Evolutionary conservation across 352 stramenopile genomes (phyloP).

Genomic region (Pelagophyceae sp.): DNA sequence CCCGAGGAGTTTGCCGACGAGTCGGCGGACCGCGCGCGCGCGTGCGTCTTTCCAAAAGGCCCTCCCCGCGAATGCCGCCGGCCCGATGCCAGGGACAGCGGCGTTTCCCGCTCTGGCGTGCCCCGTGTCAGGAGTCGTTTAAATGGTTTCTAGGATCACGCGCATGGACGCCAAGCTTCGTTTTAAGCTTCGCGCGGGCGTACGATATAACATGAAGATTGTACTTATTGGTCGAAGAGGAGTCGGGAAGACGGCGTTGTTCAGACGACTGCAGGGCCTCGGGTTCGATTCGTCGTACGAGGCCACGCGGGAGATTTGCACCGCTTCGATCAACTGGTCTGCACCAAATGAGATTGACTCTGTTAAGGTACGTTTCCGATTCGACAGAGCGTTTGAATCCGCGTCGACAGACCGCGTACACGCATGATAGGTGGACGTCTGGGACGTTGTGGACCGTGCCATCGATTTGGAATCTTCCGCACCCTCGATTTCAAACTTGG

Average conservation of each 20-base stretch:
- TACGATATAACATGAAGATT: conserved; percentile 83
- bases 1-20: no score
- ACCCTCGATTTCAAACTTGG: neutral
- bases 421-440: conserved; percentile 77
- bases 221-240: conserved; percentile 63
- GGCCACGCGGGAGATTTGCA: conserved; percentile 69
- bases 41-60: no score
- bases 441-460: conserved; percentile 74
- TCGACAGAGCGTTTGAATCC: no score
- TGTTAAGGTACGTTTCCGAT: no score
- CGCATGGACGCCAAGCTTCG: conserved; percentile 36
- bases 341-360: no score
- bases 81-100: no score
- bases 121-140: no score
- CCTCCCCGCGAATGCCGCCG: no score
- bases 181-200: conserved; percentile 57
- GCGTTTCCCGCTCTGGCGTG: no score
- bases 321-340: conserved; percentile 73
- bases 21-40: no score
- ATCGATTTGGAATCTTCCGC: conserved; percentile 38
- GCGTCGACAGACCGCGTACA: conserved; percentile 48
- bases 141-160: no score
- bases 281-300: conserved; percentile 57
- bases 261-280: conserved; percentile 64
- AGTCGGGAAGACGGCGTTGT: conserved; percentile 75